Percentiles rank a stretch among this genome's conserved stretches.
phyloP scores from a whole-genome alignment of 352 stramenopile genomes.

The Pythium rishiriense region DNA sequence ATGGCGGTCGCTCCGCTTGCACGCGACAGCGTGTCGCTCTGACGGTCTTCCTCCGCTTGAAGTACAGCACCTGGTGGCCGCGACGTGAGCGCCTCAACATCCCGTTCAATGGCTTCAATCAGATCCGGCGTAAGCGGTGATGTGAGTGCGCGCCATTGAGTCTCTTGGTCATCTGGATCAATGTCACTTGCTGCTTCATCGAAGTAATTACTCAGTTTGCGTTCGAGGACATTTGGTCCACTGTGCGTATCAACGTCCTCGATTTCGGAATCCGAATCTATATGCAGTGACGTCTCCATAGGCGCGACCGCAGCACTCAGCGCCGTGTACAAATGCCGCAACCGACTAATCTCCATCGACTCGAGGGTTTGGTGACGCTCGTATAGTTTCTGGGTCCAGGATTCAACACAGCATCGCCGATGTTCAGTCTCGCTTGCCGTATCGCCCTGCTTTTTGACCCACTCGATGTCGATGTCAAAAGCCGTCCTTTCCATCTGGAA shows the following conservation, averaged over 20 bases:
- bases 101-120: constrained; percentile 57
- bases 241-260: constrained; percentile 24
- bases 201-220: constrained; percentile 66
- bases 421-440: not conserved
- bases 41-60: constrained; percentile 18
- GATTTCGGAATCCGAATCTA: constrained; percentile 1
- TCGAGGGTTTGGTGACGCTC: constrained; percentile 59
- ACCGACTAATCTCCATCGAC: constrained; percentile 50
- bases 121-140: constrained; percentile 47
- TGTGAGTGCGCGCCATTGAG: constrained; percentile 45
- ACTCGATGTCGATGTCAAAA: constrained; percentile 55
- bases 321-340: constrained; percentile 59
- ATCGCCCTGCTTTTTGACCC: constrained; percentile 4
- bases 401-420: constrained; percentile 24
- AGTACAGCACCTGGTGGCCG: constrained; percentile 22
- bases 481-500: constrained; percentile 51
- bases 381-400: constrained; percentile 55
- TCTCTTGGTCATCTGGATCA: constrained; percentile 26
- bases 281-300: not conserved
- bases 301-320: constrained; percentile 27
- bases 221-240: constrained; percentile 25
- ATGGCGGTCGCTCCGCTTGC: constrained; percentile 1
- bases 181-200: constrained; percentile 29
- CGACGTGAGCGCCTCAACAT: constrained; percentile 41
- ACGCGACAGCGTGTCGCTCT: not conserved